These are phyloP conservation scores for Thalassiosira mediterranea DNA, from an alignment of 352 stramenopile species.

Conservation along the genomic window DNA sequence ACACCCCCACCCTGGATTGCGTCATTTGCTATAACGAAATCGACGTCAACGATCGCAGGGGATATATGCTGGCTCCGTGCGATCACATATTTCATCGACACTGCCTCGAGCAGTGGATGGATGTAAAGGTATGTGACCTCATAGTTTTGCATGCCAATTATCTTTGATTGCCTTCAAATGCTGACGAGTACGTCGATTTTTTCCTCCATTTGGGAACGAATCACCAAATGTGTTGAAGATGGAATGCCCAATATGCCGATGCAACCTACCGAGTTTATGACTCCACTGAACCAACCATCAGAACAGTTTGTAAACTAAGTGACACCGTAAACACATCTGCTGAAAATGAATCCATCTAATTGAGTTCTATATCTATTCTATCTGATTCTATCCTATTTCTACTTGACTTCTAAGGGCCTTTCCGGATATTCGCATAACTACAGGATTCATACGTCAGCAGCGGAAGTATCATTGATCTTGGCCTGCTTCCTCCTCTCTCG, in stretches of 20 bases:
- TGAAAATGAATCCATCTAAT: too few relatives aligned
- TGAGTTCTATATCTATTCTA: too few relatives aligned
- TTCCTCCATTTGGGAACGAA: background rate
- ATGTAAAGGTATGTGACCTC: slow-evolving; percentile 85
- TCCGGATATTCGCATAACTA: too few relatives aligned
- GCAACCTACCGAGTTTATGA: slow-evolving; percentile 82
- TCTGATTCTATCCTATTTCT: too few relatives aligned
- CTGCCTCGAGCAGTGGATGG: slow-evolving; percentile 96
- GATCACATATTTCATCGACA: slow-evolving; percentile 95
- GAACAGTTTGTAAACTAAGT: too few relatives aligned
- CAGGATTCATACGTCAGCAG: too few relatives aligned
- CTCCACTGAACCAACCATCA: too few relatives aligned
- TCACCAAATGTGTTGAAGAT: slow-evolving; percentile 85
- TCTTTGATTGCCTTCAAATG: background rate
- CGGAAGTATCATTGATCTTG: too few relatives aligned
- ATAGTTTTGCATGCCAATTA: slow-evolving; percentile 4
- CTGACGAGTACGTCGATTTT: background rate
- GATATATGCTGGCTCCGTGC: slow-evolving; percentile 96
- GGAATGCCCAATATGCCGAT: slow-evolving; percentile 94
- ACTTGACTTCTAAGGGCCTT: too few relatives aligned
- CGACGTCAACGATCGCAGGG: slow-evolving; percentile 79
- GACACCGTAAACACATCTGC: too few relatives aligned
- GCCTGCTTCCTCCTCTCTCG: too few relatives aligned
- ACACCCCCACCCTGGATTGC: slow-evolving; percentile 76
- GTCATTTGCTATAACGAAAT: slow-evolving; percentile 88